These are phyloP conservation scores for Spatholobus suberectus DNA, from an alignment of 306 rosid species.

Conservation along the genomic window DNA sequence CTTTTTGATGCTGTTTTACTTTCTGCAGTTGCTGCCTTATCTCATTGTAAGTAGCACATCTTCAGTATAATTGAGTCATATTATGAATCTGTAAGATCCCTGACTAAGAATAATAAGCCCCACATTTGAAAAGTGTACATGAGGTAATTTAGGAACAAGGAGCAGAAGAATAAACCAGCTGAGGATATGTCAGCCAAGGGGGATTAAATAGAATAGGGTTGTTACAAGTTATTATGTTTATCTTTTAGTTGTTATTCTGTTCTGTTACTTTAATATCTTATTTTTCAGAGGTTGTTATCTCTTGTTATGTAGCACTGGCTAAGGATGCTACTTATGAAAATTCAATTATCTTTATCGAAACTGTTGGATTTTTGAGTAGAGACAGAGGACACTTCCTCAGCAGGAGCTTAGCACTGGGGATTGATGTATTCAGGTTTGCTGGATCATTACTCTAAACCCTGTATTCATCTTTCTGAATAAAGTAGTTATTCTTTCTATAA, in stretches of 20 bases:
- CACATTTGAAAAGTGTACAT: too few relatives aligned
- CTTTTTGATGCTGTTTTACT: constrained; percentile 85
- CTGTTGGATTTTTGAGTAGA: background rate
- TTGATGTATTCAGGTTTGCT: background rate
- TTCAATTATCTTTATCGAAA: background rate
- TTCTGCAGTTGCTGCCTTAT: constrained; percentile 83
- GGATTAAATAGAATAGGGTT: background rate
- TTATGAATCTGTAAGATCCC: background rate
- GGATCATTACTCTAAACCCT: background rate
- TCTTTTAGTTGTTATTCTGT: background rate
- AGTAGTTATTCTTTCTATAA: background rate
- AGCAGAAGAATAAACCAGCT: background rate
- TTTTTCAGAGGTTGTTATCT: background rate
- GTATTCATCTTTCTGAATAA: background rate
- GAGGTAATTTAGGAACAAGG: too few relatives aligned
- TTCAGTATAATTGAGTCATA: constrained; percentile 35
- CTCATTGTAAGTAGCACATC: constrained; percentile 65
- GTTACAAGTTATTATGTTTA: too few relatives aligned
- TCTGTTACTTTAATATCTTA: background rate
- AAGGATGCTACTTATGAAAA: background rate
- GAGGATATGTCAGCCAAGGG: background rate
- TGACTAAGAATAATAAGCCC: too few relatives aligned
- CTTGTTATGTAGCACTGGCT: background rate
- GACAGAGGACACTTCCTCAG: background rate
- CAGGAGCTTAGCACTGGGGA: background rate